These are phyloP conservation scores for Sclerospora graminicola DNA, from an alignment of 352 stramenopile species.

Conservation along the genomic window DNA sequence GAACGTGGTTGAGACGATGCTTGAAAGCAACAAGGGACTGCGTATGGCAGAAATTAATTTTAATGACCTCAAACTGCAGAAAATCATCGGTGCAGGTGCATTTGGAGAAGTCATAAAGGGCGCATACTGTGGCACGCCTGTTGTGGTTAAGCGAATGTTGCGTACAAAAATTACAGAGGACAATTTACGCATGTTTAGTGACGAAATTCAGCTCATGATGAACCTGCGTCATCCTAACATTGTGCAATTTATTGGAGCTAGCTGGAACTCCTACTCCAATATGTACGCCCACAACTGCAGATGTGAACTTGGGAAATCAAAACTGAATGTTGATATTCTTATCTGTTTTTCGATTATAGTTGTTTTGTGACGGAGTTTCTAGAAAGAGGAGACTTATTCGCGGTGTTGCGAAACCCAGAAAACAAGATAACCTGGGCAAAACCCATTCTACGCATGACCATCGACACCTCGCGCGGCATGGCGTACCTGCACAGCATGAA, in stretches of 20 bases:
- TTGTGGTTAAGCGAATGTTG: slow-evolving; percentile 85
- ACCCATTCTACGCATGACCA: slow-evolving; percentile 82
- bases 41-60: slow-evolving; percentile 87
- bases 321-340: background rate
- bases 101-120: slow-evolving; percentile 86
- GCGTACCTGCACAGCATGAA: slow-evolving; percentile 97
- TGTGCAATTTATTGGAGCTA: slow-evolving; percentile 85
- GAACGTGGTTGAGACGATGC: slow-evolving; percentile 82
- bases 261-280: slow-evolving; percentile 88
- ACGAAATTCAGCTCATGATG: slow-evolving; percentile 88
- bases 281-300: slow-evolving; percentile 44
- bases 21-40: slow-evolving; percentile 81
- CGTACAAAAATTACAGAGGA: slow-evolving; percentile 85
- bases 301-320: background rate
- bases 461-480: slow-evolving; percentile 91
- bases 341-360: slow-evolving; percentile 21
- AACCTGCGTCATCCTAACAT: slow-evolving; percentile 85
- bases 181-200: slow-evolving; percentile 83
- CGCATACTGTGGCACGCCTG: slow-evolving; percentile 81
- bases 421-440: slow-evolving; percentile 80
- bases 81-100: slow-evolving; percentile 77
- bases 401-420: slow-evolving; percentile 65
- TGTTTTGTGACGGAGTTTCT: slow-evolving; percentile 86
- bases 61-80: slow-evolving; percentile 81
- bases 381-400: slow-evolving; percentile 75